Conservation (phyloP, 306 rosid species). For the Trifolium pratense region DNA sequence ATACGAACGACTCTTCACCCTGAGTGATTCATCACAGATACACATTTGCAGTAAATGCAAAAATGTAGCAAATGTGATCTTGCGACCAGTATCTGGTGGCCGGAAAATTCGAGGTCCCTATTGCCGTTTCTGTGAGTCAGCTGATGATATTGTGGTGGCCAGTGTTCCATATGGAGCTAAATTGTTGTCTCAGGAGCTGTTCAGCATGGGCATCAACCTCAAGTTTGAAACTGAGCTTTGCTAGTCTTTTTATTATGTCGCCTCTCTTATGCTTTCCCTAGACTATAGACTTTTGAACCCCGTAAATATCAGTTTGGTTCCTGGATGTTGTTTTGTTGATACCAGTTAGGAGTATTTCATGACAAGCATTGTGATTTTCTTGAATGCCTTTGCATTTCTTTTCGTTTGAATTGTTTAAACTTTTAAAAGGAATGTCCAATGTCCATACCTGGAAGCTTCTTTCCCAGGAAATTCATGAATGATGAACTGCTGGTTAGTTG, state of each 20-base stretch:
- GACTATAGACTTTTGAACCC: conserved; percentile 23
- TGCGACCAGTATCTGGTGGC: conserved; percentile 73
- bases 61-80: conserved; percentile 74
- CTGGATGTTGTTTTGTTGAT: neutral
- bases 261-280: conserved; percentile 7
- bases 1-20: conserved; percentile 92
- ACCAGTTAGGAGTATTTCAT: neutral
- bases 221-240: conserved; percentile 78
- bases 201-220: conserved; percentile 93
- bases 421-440: conserved; percentile 7
- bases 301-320: conserved; percentile 34
- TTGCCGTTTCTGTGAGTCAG: conserved; percentile 78
- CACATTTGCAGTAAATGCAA: conserved; percentile 78
- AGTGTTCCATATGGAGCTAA: conserved; percentile 93
- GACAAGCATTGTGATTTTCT: neutral
- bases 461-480: neutral
- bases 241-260: conserved; percentile 40
- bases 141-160: conserved; percentile 73
- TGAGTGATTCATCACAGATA: conserved; percentile 90
- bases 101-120: conserved; percentile 87
- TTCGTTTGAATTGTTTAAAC: neutral
- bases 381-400: conserved; percentile 5
- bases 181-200: conserved; percentile 86
- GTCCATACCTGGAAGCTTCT: neutral
- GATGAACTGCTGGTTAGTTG: neutral